Percentiles rank a stretch among this genome's conserved stretches.
phyloP scores from a whole-genome alignment of 1,284 basidiomycete genomes.

The Sporisorium sorghi region DNA sequence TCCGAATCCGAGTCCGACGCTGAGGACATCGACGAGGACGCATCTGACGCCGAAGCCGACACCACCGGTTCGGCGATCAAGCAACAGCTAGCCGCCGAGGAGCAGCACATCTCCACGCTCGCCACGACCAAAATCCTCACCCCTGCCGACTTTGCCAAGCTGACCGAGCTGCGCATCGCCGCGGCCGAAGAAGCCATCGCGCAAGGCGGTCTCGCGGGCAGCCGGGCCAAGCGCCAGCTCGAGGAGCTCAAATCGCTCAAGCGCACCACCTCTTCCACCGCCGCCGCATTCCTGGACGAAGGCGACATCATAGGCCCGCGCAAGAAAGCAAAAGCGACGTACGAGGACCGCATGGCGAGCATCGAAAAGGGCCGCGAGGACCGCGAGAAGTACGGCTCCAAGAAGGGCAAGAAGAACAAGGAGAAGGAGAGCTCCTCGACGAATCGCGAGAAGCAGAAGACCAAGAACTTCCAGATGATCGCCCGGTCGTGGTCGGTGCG shows the following conservation, averaged over 20 bases:
- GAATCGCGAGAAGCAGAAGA: constrained; percentile 63
- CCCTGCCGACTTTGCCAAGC: constrained; percentile 93
- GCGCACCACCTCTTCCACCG: constrained; percentile 72
- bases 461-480: constrained; percentile 68
- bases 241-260: constrained; percentile 76
- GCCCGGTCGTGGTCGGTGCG: constrained; percentile 61
- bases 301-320: constrained; percentile 85
- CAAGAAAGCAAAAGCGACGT: constrained; percentile 93
- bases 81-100: constrained; percentile 30
- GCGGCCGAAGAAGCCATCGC: constrained; percentile 78
- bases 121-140: constrained; percentile 93
- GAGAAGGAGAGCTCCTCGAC: constrained; percentile 61
- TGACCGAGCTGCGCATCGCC: constrained; percentile 84
- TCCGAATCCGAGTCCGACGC: constrained; percentile 61
- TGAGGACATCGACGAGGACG: constrained; percentile 71
- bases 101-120: constrained; percentile 60
- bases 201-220: constrained; percentile 53
- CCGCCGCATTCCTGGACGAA: constrained; percentile 68
- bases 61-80: constrained; percentile 10
- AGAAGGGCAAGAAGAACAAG: constrained; percentile 69
- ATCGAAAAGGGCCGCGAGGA: constrained; percentile 94
- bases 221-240: constrained; percentile 57
- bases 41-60: constrained; percentile 41
- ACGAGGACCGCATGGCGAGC: constrained; percentile 91
- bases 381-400: constrained; percentile 86